phyloP scores from a whole-genome alignment of 192 early-diverging fungal genomes.

The Spizellomyces sp. region DNA sequence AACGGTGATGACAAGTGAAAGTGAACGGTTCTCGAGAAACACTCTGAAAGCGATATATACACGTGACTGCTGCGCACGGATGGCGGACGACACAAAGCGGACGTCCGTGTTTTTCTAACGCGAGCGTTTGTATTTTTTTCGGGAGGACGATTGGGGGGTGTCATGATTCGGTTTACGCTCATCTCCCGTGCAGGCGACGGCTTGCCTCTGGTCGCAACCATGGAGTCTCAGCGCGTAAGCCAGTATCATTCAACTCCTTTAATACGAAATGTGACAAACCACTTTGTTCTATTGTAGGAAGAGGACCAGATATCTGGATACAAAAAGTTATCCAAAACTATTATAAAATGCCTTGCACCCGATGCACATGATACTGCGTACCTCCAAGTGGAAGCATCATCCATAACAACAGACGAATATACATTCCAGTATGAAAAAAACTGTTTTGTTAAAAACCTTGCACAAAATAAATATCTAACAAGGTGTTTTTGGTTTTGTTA shows the following conservation, averaged over 20 bases:
- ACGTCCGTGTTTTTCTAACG: no score
- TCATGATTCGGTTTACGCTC: slow-evolving; percentile 39
- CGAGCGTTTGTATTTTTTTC: no score
- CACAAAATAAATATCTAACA: no score
- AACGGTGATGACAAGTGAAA: no score
- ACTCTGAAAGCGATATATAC: no score
- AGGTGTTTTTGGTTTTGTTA: no score
- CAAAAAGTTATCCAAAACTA: slow-evolving; percentile 41
- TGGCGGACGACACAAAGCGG: no score
- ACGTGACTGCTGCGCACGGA: no score
- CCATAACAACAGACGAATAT: slow-evolving; percentile 40
- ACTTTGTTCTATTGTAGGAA: slow-evolving; percentile 24
- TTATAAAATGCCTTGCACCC: slow-evolving; percentile 29
- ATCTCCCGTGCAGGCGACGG: slow-evolving; percentile 38
- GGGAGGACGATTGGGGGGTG: not conserved
- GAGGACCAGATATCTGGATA: slow-evolving; percentile 31
- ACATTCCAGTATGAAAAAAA: slow-evolving; percentile 35
- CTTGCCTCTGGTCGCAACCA: slow-evolving; percentile 43
- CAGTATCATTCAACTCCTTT: not conserved
- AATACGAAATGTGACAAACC: not conserved
- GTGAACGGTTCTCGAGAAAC: no score
- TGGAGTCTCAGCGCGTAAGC: slow-evolving; percentile 36
- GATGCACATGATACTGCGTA: slow-evolving; percentile 1
- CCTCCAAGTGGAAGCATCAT: slow-evolving; percentile 8
- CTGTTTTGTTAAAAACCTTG: no score